Base-by-base conservation (phyloP, 2,329 filamentous ascomycete species). In the Chaetomiaceae sp. region DNA sequence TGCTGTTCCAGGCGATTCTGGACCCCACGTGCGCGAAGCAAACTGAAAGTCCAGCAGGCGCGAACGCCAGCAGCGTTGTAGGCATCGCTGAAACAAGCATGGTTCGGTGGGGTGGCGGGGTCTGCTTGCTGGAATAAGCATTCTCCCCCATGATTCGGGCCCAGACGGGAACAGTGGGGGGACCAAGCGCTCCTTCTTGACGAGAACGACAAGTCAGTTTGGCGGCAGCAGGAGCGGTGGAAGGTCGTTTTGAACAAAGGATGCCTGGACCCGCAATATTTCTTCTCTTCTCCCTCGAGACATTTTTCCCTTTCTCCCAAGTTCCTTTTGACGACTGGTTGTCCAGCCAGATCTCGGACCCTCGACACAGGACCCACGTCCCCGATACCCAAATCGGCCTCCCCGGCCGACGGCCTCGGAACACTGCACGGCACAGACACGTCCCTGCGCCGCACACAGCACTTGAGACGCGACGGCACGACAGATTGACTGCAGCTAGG, bases 11-110 rank as follows among this genome's bases (percentile, higher is more conserved):
- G n/a, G n/a, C n/a, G n/a, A n/a, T n/a, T n/a, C n/a, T n/a, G n/a
- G n/a, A n/a, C n/a, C n/a, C n/a, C n/a, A n/a, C n/a, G n/a, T n/a
- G n/a, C n/a, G n/a, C n/a, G n/a, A n/a, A n/a, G n/a, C n/a, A n/a
- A n/a, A n/a, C n/a, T n/a, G 31, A 25, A 31, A 22, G 51, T 17
- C 22, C 38, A 43, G 46, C 42, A 29, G 47, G 19, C 25, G 22
- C 27, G 15, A 6, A 5, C 47, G 38, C 34, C 15, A 27, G n/a
- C 20, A 38, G 38, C 17, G 38, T 31, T 14, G 49, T 46, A 49
- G 40, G n/a, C 15, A 17, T 33, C 9, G 46, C 38, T 57, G 54
- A 59, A 60, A 59, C 56, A 29, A 57, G 56, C 46, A 46, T 57
- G 59, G 58, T 36, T 25, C 48, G 23, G 52, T 57, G 58, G 58